Evolutionary conservation across 371 early-diverging fungal genomes (phyloP).

Genomic region (Furculomyces boomerangus): DNA sequence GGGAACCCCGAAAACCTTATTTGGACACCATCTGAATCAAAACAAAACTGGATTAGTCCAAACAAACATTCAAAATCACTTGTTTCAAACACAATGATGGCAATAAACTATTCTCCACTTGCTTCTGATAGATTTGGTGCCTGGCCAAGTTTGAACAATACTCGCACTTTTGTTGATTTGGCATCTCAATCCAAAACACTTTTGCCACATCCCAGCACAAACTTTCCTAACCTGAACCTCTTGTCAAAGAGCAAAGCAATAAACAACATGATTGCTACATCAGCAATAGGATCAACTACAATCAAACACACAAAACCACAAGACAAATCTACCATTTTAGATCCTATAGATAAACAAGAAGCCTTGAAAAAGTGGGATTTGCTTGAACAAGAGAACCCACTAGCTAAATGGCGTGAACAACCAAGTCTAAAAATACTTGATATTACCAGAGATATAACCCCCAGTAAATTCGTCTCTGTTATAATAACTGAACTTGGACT

Average conservation of each 20-base stretch:
- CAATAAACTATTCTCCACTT: conserved; percentile 20
- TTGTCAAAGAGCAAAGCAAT: conserved; percentile 1
- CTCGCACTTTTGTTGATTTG: conserved; percentile 2
- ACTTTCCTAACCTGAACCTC: background rate
- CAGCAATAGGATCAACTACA: background rate
- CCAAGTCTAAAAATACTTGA: conserved; percentile 58
- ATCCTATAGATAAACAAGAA: conserved; percentile 6
- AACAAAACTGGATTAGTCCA: background rate
- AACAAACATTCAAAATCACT: conserved; percentile 8
- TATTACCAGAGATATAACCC: conserved; percentile 84
- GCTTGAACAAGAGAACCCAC: conserved; percentile 13
- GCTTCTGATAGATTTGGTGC: conserved; percentile 21
- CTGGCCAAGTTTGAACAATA: conserved; percentile 21
- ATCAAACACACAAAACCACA: conserved; percentile 5
- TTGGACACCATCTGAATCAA: conserved; percentile 12
- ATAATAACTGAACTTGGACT: conserved; percentile 88
- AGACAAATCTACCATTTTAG: conserved; percentile 3
- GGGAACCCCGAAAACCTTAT: conserved; percentile 30
- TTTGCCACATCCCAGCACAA: too few relatives aligned
- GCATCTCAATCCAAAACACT: too few relatives aligned
- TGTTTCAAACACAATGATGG: background rate
- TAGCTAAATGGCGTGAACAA: conserved; percentile 43
- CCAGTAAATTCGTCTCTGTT: conserved; percentile 74
- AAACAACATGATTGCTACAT: background rate
- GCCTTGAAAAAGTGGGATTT: conserved; percentile 4